Evolutionary conservation across 345 rosid species (phyloP).

Genomic region (Moricandia moricandioides): DNA sequence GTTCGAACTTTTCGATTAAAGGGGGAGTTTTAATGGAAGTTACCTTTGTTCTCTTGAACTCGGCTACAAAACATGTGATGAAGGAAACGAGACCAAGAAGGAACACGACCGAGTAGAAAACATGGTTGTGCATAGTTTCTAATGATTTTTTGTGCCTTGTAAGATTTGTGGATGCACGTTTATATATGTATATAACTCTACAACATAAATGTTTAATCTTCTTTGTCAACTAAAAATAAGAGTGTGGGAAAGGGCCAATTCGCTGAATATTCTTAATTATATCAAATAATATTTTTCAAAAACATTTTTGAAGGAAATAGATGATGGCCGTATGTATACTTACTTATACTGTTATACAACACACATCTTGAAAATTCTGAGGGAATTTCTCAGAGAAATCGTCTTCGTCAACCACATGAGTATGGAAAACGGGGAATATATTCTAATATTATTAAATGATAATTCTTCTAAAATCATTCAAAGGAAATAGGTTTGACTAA

Average conservation of each 20-base stretch:
- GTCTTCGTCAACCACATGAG: conserved; percentile 10
- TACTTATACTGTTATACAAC: not conserved
- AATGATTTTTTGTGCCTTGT: conserved; percentile 2
- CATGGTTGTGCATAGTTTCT: conserved; percentile 24
- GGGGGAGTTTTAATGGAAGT: not conserved
- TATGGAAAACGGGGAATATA: not conserved
- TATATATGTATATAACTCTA: conserved; percentile 2
- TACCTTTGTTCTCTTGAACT: conserved; percentile 66
- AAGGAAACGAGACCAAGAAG: conserved; percentile 52
- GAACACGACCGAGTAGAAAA: conserved; percentile 20
- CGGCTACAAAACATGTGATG: conserved; percentile 59
- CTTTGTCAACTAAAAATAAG: conserved; percentile 1
- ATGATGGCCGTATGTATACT: not conserved
- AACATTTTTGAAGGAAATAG: not conserved
- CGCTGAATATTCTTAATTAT: not conserved
- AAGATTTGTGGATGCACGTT: conserved; percentile 2
- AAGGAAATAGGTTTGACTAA: not conserved
- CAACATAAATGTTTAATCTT: conserved; percentile 6
- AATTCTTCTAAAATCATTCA: not conserved
- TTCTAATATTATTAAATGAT: conserved; percentile 5
- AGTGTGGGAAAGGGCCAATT: not conserved
- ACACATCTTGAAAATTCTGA: not conserved
- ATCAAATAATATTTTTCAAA: conserved; percentile 10
- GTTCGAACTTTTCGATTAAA: not conserved
- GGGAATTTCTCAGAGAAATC: not conserved